phyloP scores from a whole-genome alignment of 2,329 filamentous ascomycete genomes.

The Aphanocladium album region DNA sequence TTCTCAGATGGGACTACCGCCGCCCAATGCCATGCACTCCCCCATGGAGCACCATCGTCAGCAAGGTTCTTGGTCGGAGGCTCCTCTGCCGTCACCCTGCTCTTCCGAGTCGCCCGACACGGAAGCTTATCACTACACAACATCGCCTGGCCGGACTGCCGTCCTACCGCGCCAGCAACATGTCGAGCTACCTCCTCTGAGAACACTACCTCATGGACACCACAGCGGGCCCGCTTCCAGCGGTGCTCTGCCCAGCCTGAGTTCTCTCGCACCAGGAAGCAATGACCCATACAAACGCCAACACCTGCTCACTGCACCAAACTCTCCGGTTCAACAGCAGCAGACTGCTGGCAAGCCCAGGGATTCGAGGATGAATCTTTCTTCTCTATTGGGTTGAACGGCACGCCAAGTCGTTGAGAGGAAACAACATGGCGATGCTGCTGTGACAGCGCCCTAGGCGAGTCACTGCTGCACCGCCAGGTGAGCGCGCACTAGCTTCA shows the following conservation, averaged over 20 bases:
- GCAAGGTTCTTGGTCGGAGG: slow-evolving; percentile 23
- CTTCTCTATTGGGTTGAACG: slow-evolving; percentile 18
- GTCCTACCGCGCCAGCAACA: slow-evolving; percentile 33
- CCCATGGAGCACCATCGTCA: slow-evolving; percentile 20
- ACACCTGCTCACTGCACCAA: slow-evolving; percentile 24
- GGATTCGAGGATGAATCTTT: slow-evolving; percentile 22
- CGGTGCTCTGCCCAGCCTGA: slow-evolving; percentile 26
- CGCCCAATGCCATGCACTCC: slow-evolving; percentile 15
- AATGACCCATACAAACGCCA: slow-evolving; percentile 15
- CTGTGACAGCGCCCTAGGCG: not conserved
- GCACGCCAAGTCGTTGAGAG: not conserved
- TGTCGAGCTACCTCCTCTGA: slow-evolving; percentile 35
- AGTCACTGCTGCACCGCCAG: not conserved
- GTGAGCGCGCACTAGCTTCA: not conserved
- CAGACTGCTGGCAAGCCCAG: slow-evolving; percentile 9
- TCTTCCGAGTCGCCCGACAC: slow-evolving; percentile 53
- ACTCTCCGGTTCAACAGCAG: slow-evolving; percentile 20
- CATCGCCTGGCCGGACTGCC: slow-evolving; percentile 45
- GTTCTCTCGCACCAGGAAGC: slow-evolving; percentile 11
- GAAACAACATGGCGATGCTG: not conserved
- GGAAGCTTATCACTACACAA: slow-evolving; percentile 61
- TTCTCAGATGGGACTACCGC: slow-evolving; percentile 19
- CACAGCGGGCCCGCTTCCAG: not conserved
- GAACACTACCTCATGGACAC: slow-evolving; percentile 5
- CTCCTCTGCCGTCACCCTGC: slow-evolving; percentile 32